These are phyloP conservation scores for Botrytis sinoallii DNA, from an alignment of 2,329 filamentous ascomycete species.

Conservation along the genomic window DNA sequence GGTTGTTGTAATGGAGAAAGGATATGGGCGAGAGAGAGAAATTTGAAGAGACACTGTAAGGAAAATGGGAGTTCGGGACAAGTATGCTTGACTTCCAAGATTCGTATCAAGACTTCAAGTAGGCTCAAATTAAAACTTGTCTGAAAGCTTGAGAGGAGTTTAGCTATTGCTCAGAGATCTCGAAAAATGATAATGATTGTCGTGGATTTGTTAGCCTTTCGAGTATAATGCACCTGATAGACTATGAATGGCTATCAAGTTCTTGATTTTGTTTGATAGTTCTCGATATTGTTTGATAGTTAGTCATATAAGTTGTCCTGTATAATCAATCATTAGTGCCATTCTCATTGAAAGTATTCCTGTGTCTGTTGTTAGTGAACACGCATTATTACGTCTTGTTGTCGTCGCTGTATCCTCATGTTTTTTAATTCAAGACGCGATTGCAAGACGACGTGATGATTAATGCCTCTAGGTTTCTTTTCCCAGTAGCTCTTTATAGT, in stretches of 20 bases:
- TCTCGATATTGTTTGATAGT: neutral
- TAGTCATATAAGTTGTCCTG: neutral
- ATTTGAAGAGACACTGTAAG: neutral
- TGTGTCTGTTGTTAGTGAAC: neutral
- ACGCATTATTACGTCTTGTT: neutral
- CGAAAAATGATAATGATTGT: neutral
- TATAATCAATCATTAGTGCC: neutral
- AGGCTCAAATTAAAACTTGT: accelerated
- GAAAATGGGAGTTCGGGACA: neutral
- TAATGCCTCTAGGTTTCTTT: neutral
- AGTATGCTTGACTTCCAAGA: neutral
- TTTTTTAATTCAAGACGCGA: neutral
- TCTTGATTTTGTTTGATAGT: neutral
- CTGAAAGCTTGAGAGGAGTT: neutral
- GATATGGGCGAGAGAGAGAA: neutral
- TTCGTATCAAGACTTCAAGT: neutral
- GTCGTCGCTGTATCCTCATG: neutral
- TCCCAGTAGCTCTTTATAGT: neutral
- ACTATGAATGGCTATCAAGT: neutral
- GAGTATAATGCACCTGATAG: neutral
- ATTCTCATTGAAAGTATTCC: neutral
- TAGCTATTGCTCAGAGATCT: neutral
- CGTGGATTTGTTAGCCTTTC: neutral
- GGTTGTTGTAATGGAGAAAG: neutral
- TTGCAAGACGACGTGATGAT: neutral